A percentile compares a stretch with the other conserved stretches of the same genome.
phyloP scores from a whole-genome alignment of 148 eudicot genomes.

The Silene uniflora region DNA sequence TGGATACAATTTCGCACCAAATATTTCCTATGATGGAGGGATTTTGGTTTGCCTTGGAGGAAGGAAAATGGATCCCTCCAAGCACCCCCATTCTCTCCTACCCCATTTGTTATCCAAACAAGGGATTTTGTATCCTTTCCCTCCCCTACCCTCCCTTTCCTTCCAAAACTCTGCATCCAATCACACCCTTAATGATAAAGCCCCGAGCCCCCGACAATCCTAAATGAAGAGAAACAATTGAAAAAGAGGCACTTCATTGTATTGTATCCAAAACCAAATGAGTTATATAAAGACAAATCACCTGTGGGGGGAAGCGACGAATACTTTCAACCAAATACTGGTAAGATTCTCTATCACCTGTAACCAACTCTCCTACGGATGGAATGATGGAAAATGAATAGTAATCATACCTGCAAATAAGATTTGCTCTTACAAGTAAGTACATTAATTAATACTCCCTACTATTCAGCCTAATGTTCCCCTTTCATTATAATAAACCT shows the following conservation, averaged over 20 bases:
- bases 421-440: neutral
- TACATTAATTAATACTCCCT: too few relatives aligned
- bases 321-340: constrained; percentile 93
- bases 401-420: constrained; percentile 74
- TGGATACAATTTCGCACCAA: too few relatives aligned
- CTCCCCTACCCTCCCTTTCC: too few relatives aligned
- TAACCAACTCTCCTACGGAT: constrained; percentile 66
- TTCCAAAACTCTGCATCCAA: too few relatives aligned
- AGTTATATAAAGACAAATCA: constrained; percentile 16
- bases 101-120: too few relatives aligned
- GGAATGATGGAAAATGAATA: constrained; percentile 91
- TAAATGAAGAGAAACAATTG: neutral
- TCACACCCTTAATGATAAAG: neutral
- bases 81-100: too few relatives aligned
- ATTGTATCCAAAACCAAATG: neutral
- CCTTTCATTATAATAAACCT: too few relatives aligned
- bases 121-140: too few relatives aligned
- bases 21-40: too few relatives aligned
- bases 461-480: too few relatives aligned
- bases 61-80: too few relatives aligned
- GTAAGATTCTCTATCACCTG: constrained; percentile 88
- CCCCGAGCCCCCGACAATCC: neutral
- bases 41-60: too few relatives aligned
- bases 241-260: neutral
- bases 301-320: constrained; percentile 93